phyloP scores from a whole-genome alignment of 495 filamentous ascomycete species.

The Viridothelium virens region DNA sequence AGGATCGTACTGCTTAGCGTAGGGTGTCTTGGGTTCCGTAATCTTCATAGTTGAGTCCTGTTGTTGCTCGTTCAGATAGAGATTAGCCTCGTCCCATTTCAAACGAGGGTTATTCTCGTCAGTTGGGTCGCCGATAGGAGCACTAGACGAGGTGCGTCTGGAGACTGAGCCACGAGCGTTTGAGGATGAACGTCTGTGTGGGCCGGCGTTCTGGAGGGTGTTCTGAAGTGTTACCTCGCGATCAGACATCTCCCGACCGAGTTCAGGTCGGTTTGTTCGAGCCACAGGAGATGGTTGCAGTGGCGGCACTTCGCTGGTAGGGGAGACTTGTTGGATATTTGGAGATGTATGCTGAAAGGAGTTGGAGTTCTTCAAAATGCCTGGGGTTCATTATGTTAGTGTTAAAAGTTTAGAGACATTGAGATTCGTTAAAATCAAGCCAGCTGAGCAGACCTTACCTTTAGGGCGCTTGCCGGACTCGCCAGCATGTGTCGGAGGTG shows the following conservation, averaged over 20 bases:
- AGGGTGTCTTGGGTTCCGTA: constrained; percentile 95
- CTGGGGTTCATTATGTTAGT: constrained; percentile 37
- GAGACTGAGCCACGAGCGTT: constrained; percentile 56
- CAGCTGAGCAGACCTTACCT: not conserved
- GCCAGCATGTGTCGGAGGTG: not conserved
- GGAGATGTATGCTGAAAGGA: constrained; percentile 52
- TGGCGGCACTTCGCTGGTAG: constrained; percentile 31
- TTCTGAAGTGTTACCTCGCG: constrained; percentile 90
- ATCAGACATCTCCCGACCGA: constrained; percentile 48
- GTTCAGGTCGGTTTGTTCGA: constrained; percentile 24
- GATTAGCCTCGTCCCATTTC: constrained; percentile 96
- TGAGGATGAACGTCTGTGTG: constrained; percentile 65
- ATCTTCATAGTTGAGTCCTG: constrained; percentile 97
- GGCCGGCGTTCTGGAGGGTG: constrained; percentile 84
- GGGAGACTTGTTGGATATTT: constrained; percentile 30
- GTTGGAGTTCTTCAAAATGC: constrained; percentile 86
- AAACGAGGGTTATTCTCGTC: constrained; percentile 62
- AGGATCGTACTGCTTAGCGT: constrained; percentile 83
- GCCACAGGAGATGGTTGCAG: constrained; percentile 27
- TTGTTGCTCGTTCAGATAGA: constrained; percentile 93
- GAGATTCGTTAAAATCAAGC: not conserved
- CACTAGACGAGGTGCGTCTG: constrained; percentile 59
- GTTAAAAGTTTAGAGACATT: not conserved
- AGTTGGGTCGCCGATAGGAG: constrained; percentile 30
- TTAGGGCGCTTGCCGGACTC: constrained; percentile 2